A percentile compares a stretch with the other conserved stretches of the same genome.
These are phyloP conservation scores for Colletotrichum sp. DNA, from an alignment of 2,329 filamentous ascomycete species.

Conservation along the genomic window DNA sequence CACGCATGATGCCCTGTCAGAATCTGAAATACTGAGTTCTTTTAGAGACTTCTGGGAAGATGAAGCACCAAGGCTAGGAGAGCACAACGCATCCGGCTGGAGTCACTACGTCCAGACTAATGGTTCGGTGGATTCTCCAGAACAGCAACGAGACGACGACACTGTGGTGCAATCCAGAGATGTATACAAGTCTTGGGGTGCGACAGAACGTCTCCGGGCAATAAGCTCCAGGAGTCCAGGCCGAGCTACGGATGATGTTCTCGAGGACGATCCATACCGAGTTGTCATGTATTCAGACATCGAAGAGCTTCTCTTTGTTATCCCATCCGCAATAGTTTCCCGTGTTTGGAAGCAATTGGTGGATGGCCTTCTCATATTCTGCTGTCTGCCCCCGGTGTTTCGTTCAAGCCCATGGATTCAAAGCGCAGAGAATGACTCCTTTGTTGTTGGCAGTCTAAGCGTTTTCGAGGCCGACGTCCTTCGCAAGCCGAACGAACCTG, in stretches of 20 bases:
- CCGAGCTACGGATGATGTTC: constrained; percentile 75
- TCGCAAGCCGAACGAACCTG: constrained; percentile 4
- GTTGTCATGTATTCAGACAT: constrained; percentile 84
- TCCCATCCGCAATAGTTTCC: constrained; percentile 44
- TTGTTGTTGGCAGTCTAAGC: not conserved
- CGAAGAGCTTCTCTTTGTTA: constrained; percentile 61
- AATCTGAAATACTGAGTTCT: constrained; percentile 28
- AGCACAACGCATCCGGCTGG: constrained; percentile 76
- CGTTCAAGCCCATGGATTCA: constrained; percentile 31
- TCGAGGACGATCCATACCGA: constrained; percentile 82
- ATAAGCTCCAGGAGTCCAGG: constrained; percentile 65
- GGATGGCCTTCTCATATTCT: constrained; percentile 75
- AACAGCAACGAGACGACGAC: constrained; percentile 33
- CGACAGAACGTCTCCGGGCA: constrained; percentile 57
- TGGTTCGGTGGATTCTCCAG: constrained; percentile 44
- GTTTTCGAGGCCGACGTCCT: constrained; percentile 4
- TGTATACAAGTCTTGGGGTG: constrained; percentile 56
- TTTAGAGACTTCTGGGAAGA: constrained; percentile 88
- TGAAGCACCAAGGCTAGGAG: constrained; percentile 80
- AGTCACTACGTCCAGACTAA: constrained; percentile 46
- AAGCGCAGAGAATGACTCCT: constrained; percentile 31
- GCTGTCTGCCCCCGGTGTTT: constrained; percentile 61
- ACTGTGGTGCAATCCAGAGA: constrained; percentile 38
- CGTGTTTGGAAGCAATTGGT: constrained; percentile 55
- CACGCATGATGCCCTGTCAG: constrained; percentile 23